A percentile compares a stretch with the other conserved stretches of the same genome.
phyloP scores from a whole-genome alignment of 208 protist species.

The Trypanosoma avium region DNA sequence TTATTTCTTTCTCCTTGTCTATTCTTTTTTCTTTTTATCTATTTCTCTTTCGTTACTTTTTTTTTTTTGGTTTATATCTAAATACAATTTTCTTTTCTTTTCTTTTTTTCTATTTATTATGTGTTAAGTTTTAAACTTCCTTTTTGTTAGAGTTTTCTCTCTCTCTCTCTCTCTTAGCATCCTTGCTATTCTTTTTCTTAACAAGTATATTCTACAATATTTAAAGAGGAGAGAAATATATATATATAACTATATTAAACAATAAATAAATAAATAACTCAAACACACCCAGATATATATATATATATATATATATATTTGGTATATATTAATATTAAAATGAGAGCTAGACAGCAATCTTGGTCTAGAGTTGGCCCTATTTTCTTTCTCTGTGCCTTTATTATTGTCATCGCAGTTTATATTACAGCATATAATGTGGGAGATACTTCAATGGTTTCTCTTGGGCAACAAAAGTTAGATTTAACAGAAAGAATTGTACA shows the following conservation, averaged over 20 bases:
- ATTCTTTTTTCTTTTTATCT: not conserved
- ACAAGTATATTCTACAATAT: no score
- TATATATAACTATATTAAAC: no score
- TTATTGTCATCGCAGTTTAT: slow-evolving; percentile 1
- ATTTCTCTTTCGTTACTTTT: not conserved
- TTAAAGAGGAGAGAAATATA: no score
- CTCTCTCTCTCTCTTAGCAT: no score
- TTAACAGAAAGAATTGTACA: not conserved
- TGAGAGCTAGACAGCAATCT: not conserved
- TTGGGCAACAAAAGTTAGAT: slow-evolving; percentile 5
- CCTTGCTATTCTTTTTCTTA: no score
- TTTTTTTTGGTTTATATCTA: not conserved
- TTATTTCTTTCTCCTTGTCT: not conserved
- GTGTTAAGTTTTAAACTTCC: not conserved
- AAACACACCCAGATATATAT: no score
- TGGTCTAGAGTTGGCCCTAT: not conserved
- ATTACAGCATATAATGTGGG: slow-evolving; percentile 13
- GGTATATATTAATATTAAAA: no score
- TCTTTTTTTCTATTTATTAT: not conserved
- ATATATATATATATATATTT: no score
- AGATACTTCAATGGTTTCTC: not conserved
- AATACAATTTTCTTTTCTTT: not conserved
- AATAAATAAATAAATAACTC: no score
- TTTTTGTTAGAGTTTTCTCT: no score
- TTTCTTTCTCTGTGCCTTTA: not conserved